Base-by-base conservation (phyloP, 441 rosid species). In the Adansonia rubrostipa region DNA sequence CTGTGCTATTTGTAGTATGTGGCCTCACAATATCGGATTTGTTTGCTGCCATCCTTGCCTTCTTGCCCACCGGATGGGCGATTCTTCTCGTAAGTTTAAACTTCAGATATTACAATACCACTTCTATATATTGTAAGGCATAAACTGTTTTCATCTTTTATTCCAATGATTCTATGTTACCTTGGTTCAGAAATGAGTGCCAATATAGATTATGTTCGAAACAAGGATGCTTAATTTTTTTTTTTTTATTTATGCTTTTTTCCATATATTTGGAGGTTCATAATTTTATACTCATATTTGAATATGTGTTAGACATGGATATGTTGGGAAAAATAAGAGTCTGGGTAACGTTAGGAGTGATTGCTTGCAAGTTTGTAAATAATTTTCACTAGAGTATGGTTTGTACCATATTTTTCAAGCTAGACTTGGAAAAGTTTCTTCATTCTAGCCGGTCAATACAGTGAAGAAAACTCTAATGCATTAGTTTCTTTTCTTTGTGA, bases 11-110 rank as follows among this genome's bases (percentile, higher is more conserved):
- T 56, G 96, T 95, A 14, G 94, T 89, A 7, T 84, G 87, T 53
- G 86, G 89, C 77, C 95, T 97, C 80, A 87, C 95, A 42, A 74
- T 93, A 56, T 17, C 90, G 3, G 99, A 97, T 85, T 47, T 97
- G 42, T 91, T 90, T 53, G 97, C 98, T 74, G 81, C 93, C 56
- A 20, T 82, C 80, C 93, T 97, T 28, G 98, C 98, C 75, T 97
- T 97, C 87, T 76, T 93, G 86, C 98, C 93, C 33, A 82, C 99
- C 0, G 99, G 98, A 2, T 96, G 98, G 99, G 96, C 98, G 78
- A 14, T 96, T 71, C 83, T 96, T 77, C 93, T 94, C 80, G 99
- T 97, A 85, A 92, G 97, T 84, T 15, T 62, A 40, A 71, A 53
- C 68, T 78, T n/a, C 47, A 15, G 40, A 69, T 42, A 3, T 24